Evolutionary conservation across 345 rosid species (phyloP).

Genomic region (Fremontodendron californicum): DNA sequence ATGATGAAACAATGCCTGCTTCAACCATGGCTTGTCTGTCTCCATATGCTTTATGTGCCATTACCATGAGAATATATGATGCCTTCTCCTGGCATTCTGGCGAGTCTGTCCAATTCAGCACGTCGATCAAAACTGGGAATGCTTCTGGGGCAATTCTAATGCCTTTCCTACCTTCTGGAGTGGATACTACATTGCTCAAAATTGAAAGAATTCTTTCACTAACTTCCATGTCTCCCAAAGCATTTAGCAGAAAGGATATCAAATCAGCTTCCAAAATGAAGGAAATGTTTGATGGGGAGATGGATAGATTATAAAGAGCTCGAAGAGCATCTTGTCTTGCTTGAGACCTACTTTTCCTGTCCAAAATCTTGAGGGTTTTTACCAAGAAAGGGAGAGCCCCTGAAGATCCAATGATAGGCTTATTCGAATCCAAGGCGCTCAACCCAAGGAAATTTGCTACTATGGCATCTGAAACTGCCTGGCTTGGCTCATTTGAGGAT

Average conservation of each 20-base stretch:
- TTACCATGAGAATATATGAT: slow-evolving; percentile 76
- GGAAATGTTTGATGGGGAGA: slow-evolving; percentile 52
- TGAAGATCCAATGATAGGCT: slow-evolving; percentile 86
- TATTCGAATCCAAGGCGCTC: slow-evolving; percentile 85
- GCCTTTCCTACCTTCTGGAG: slow-evolving; percentile 79
- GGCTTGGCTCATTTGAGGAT: slow-evolving; percentile 42
- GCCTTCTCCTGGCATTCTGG: slow-evolving; percentile 92
- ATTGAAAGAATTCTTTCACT: slow-evolving; percentile 79
- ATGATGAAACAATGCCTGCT: slow-evolving; percentile 72
- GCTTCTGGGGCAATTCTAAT: slow-evolving; percentile 56
- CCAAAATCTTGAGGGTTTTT: slow-evolving; percentile 42
- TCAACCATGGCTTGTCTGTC: slow-evolving; percentile 91
- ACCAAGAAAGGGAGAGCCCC: slow-evolving; percentile 84
- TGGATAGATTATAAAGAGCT: slow-evolving; percentile 87
- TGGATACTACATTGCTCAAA: slow-evolving; percentile 74
- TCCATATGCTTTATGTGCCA: slow-evolving; percentile 88
- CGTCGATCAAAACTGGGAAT: slow-evolving; percentile 73
- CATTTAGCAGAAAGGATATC: slow-evolving; percentile 50
- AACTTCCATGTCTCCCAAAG: slow-evolving; percentile 85
- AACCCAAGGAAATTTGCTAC: slow-evolving; percentile 91
- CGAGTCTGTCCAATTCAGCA: slow-evolving; percentile 86
- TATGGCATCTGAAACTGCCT: slow-evolving; percentile 67
- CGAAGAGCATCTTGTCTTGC: slow-evolving; percentile 81
- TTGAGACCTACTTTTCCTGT: slow-evolving; percentile 45
- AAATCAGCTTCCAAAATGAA: slow-evolving; percentile 59